A percentile compares a stretch with the other conserved stretches of the same genome.
Evolutionary conservation across 805 yeast species (phyloP).

Genomic region (Starmerella potacharoeniae): DNA sequence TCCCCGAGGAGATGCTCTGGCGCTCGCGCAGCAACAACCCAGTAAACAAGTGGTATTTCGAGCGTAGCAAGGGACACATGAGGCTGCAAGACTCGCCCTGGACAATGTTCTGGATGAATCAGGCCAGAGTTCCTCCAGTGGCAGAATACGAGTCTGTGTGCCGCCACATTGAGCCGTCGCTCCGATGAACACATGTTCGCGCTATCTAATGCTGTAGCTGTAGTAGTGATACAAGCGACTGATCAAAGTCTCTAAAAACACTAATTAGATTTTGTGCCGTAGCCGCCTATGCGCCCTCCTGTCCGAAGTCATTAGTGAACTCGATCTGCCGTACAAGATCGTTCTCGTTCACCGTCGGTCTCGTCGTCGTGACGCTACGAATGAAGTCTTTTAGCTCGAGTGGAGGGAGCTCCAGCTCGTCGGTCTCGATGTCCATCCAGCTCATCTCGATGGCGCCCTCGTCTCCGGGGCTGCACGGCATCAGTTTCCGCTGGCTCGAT

Average conservation of each 20-base stretch:
- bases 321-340: slow-evolving; percentile 76
- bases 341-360: slow-evolving; percentile 86
- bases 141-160: slow-evolving; percentile 47
- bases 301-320: slow-evolving; percentile 92
- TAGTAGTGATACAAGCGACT: too few species aligned
- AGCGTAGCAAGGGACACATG: slow-evolving; percentile 65
- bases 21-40: slow-evolving; percentile 78
- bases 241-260: background rate
- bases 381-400: slow-evolving; percentile 84
- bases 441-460: slow-evolving; percentile 71
- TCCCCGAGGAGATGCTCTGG: slow-evolving; percentile 73
- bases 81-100: slow-evolving; percentile 35
- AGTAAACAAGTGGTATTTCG: slow-evolving; percentile 96
- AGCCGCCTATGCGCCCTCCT: slow-evolving; percentile 65
- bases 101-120: slow-evolving; percentile 38
- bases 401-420: slow-evolving; percentile 82
- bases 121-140: slow-evolving; percentile 27
- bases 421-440: slow-evolving; percentile 87
- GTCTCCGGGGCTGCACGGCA: slow-evolving; percentile 98
- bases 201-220: too few species aligned
- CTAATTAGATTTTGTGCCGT: background rate
- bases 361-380: slow-evolving; percentile 77
- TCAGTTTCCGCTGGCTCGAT: slow-evolving; percentile 35
- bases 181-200: slow-evolving; percentile 4
- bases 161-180: slow-evolving; percentile 46